phyloP scores from a whole-genome alignment of 2,329 filamentous ascomycete genomes.

The Epichloe elymi region DNA sequence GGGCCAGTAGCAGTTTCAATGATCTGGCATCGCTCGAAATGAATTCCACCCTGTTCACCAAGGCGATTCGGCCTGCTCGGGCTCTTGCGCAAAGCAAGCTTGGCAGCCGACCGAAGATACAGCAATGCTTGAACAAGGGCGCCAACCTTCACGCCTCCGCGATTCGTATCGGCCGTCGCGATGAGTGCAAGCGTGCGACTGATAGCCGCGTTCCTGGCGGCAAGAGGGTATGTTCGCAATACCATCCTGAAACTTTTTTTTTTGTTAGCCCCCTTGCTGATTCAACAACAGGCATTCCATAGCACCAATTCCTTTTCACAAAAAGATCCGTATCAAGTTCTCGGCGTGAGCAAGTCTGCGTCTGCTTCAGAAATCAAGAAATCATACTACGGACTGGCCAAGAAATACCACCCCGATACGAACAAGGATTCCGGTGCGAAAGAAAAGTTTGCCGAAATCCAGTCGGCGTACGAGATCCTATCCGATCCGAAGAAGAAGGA shows the following conservation, averaged over 20 bases:
- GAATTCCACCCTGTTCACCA: constrained; percentile 35
- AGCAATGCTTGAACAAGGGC: constrained; percentile 26
- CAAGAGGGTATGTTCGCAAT: constrained; percentile 15
- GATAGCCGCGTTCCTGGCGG: constrained; percentile 9
- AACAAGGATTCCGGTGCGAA: constrained; percentile 93
- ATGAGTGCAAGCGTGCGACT: constrained; percentile 10
- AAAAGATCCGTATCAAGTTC: constrained; percentile 74
- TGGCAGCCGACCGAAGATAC: constrained; percentile 25
- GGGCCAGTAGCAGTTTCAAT: constrained; percentile 11
- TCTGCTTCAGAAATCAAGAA: constrained; percentile 87
- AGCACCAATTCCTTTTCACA: constrained; percentile 41
- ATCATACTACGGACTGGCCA: constrained; percentile 92
- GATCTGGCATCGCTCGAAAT: constrained; percentile 23
- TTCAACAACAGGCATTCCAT: constrained; percentile 39
- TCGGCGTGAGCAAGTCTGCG: constrained; percentile 76
- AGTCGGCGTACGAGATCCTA: constrained; percentile 85
- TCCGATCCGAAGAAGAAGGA: constrained; percentile 89
- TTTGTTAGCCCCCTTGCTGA: background rate
- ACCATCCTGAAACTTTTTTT: background rate
- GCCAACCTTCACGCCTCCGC: constrained; percentile 21
- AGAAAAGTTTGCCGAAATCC: constrained; percentile 86
- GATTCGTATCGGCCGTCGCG: constrained; percentile 9
- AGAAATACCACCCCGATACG: constrained; percentile 95
- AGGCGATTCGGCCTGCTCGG: constrained; percentile 32
- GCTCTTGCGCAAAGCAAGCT: constrained; percentile 30